Base-by-base conservation (phyloP, 305 asterid species). In the Plantago lanceolata region DNA sequence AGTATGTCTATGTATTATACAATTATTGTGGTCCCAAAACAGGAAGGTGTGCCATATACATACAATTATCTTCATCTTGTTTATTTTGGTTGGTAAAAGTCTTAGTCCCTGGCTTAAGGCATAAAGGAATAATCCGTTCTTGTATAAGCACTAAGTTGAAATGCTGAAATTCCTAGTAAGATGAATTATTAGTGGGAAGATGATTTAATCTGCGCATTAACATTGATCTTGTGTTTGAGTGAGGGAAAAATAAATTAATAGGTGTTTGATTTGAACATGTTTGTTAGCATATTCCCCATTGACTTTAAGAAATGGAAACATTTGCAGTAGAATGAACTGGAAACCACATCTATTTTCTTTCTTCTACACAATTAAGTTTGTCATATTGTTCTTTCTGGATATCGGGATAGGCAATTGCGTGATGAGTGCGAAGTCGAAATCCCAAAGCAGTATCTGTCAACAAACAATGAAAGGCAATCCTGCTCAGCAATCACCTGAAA, bases 41-140 rank as follows among this genome's bases (percentile, higher is more conserved):
- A 66, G 91, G 61, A 53, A 70, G 72, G 79, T 71, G 91, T 82
- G 87, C 87, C 87, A 58, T 18, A 68, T 43, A 44, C 68, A 64
- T 63, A 73, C 37, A 19, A 66, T 40, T 45, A 59, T 71, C 50
- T 65, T 64, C 75, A 59, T 26, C 64, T 65, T 56, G 61, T 69
- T 62, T 60, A 53, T 61, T 66, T 59, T 71, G 67, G 63, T 71
- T 68, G 76, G 74, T 73, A 71, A 57, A 40, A n/a, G 58, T 21
- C 48, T 57, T 44, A 48, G 61, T 66, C 58, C 33, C 35, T 54
- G 8, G 54, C 13, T 28, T 9, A 62, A 65, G 61, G 47, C 40
- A 67, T 63, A 45, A 43, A 71, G 57, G 55, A 50, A 67, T 52
- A 26, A 59, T 65, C 50, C 69, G 21, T 49, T 60, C 62, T 57